Conservation (phyloP, 2,329 filamentous ascomycete species). For the Fonsecaea multimorphosa region DNA sequence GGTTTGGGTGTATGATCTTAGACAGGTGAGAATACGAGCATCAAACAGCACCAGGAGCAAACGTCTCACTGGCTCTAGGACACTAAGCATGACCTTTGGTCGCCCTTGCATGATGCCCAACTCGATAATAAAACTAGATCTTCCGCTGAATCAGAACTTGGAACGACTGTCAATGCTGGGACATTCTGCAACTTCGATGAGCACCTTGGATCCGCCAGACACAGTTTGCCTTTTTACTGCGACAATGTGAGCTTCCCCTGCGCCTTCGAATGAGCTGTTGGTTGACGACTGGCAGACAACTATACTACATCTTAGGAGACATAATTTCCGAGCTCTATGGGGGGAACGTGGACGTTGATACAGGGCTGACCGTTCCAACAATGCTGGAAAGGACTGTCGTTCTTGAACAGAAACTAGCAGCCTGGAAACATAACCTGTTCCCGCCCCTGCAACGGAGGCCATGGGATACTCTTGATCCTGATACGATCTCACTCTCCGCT, state of each 20-base stretch:
- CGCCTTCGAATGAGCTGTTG: neutral
- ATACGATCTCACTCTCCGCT: conserved; percentile 18
- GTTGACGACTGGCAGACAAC: conserved; percentile 22
- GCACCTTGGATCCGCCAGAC: conserved; percentile 29
- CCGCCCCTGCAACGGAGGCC: conserved; percentile 30
- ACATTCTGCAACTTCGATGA: conserved; percentile 12
- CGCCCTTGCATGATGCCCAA: conserved; percentile 32
- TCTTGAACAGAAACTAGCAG: conserved; percentile 29
- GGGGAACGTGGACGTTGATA: conserved; percentile 30
- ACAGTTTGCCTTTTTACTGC: conserved; percentile 34
- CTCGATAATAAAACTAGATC: conserved; percentile 28
- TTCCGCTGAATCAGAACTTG: conserved; percentile 32
- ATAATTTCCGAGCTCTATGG: conserved; percentile 33
- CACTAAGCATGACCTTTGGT: conserved; percentile 34
- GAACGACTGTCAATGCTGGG: conserved; percentile 26
- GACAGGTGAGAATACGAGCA: conserved; percentile 24
- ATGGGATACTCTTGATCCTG: conserved; percentile 28
- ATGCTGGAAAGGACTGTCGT: conserved; percentile 30
- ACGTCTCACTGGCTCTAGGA: conserved; percentile 20
- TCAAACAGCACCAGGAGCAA: neutral
- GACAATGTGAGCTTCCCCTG: conserved; percentile 23
- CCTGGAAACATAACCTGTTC: conserved; percentile 28
- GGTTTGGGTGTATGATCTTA: conserved; percentile 34
- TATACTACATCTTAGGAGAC: conserved; percentile 31
- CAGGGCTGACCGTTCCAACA: conserved; percentile 27